Evolutionary conservation across 2,329 filamentous ascomycete species (phyloP).

Genomic region (Neopestalotiopsis sp.): DNA sequence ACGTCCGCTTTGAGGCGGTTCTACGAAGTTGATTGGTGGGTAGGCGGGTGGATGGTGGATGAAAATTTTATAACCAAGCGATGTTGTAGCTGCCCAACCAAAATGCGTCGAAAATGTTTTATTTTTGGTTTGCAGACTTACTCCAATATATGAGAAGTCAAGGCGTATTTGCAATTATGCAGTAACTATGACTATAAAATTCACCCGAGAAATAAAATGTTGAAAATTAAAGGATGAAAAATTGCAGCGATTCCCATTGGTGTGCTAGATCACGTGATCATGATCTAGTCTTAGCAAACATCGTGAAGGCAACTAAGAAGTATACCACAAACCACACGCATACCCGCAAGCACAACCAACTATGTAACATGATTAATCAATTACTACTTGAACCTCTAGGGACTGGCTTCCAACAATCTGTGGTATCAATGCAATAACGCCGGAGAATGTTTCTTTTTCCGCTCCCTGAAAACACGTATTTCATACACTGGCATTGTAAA

Average conservation of each 20-base stretch:
- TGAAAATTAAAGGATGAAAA: no score
- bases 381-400: no score
- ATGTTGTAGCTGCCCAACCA: conserved; percentile 6
- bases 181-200: no score
- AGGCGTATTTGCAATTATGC: background rate
- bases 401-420: background rate
- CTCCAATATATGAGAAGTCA: background rate
- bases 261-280: background rate
- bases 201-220: no score
- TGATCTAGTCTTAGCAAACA: background rate
- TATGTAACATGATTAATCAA: no score
- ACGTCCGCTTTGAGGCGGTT: background rate
- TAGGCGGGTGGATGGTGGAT: background rate
- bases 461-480: background rate
- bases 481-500: background rate
- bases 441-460: background rate
- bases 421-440: background rate
- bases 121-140: background rate
- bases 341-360: background rate
- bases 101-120: background rate
- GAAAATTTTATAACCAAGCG: background rate
- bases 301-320: background rate
- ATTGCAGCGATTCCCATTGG: no score
- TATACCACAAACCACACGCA: background rate
- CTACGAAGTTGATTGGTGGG: background rate